Evolutionary conservation across 805 yeast species (phyloP), one percentile per base, ranked within the genome.

Genomic region (Myxozyma nipponensis): DNA sequence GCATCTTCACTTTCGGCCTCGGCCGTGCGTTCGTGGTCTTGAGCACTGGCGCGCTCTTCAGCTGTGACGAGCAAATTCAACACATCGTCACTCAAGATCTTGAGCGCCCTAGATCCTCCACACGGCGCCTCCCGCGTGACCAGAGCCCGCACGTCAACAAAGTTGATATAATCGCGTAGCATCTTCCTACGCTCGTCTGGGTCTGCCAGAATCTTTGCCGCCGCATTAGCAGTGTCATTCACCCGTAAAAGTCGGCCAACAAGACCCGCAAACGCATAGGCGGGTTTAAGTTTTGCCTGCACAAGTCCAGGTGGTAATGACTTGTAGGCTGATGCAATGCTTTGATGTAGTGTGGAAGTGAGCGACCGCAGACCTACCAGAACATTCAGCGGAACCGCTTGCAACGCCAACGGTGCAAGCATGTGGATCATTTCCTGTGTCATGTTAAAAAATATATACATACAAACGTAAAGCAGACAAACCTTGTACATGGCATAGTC

Each of bases 401-500:
- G 84, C 37, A 82, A 67, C 15, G 80, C 78, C 49, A 84, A 68
- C 24, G 82, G 83, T 3, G 83, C 75, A 54, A 87, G 67, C 76
- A 82, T 75, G 57, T 77, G 77, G 21, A 83, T 71, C 59, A 78
- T 67, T 30, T 73, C 72, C 49, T 65, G 64, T 13, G 6, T 18
- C 22, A 36, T 17, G 25, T 28, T 28, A 28, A 13, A 9, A 13
- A 21, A 25, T 3, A 15, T 15, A 4, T 3, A 18, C 21, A 6
- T 15, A 3, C 18, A 41, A 23, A 21, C 25, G 5, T 9, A 10
- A 22, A 4, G 17, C 1, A 47, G 63, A 76, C 32, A 67, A 2
- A 72, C 62, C 38, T 70, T 70, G 66, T 83, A 85, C 68, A 83
- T 75, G n/a, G 77, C 69, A 52, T 75, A 61, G 64, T 88, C 95